Evolutionary conservation across 441 rosid genomes (phyloP).

Genomic region (Breynia disticha): DNA sequence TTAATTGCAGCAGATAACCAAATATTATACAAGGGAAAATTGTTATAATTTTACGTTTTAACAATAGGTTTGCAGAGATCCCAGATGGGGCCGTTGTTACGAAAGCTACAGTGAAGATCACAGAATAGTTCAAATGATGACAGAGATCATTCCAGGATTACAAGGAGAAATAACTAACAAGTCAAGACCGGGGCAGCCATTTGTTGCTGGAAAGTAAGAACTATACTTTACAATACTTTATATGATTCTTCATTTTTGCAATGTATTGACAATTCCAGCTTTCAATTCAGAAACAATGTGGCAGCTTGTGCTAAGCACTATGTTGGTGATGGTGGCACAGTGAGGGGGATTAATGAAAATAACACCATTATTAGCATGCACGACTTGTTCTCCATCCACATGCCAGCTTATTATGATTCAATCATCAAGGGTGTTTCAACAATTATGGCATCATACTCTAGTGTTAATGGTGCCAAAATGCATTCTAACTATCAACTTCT

Average conservation of each 20-base stretch:
- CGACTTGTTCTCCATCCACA: constrained; percentile 43
- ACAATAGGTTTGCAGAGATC: constrained; percentile 54
- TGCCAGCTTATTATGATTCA: constrained; percentile 38
- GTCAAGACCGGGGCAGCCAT: constrained; percentile 33
- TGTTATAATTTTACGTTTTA: background rate
- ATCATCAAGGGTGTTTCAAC: constrained; percentile 52
- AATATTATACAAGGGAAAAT: too few relatives aligned
- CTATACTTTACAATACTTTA: too few relatives aligned
- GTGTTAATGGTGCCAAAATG: constrained; percentile 52
- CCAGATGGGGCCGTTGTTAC: constrained; percentile 62
- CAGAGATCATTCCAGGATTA: constrained; percentile 40
- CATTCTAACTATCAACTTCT: constrained; percentile 37
- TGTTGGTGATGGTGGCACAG: constrained; percentile 60
- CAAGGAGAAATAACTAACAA: constrained; percentile 38
- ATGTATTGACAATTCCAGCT: too few relatives aligned
- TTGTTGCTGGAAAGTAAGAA: constrained; percentile 41
- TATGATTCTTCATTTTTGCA: background rate
- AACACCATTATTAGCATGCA: constrained; percentile 33
- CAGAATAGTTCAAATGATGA: constrained; percentile 37
- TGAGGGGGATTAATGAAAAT: constrained; percentile 41
- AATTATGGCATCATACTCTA: constrained; percentile 48
- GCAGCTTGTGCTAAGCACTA: constrained; percentile 58
- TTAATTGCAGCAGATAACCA: too few relatives aligned
- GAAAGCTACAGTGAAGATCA: constrained; percentile 62
- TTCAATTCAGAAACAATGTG: constrained; percentile 28